Base-by-base conservation (phyloP, 2,329 filamentous ascomycete species). In the Plectosphaerella cucumerina region DNA sequence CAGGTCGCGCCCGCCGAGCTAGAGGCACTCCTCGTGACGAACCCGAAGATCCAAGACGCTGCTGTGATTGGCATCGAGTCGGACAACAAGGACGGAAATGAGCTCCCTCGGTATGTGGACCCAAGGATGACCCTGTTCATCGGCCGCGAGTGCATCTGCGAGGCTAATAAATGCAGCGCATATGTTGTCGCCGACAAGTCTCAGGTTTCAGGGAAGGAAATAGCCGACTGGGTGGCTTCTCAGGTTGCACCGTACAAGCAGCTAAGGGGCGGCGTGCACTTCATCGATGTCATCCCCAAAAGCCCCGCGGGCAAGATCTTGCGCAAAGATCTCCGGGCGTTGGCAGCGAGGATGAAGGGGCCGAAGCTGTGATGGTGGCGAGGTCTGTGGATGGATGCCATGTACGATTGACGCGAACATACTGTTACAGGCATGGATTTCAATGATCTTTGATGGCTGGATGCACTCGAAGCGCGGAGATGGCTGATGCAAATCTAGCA, bases 261-360 rank as follows among this genome's bases (percentile, higher is more conserved):
- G 63, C 73, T 90, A 54, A 83, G 81, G 5, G 87, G 87, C 0
- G 87, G 87, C 1, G 78, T 91, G n/a, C 69, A 76, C 11, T 89
- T 90, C 61, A 72, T 87, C 4, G 78, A 86, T 33, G 71, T 71
- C 12, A 84, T 91, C 31, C 86, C 87, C n/a, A 90, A 88, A 71
- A 89, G 87, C 53, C 78, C 82, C 3, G 75, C 72, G 42, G 75
- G 75, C 1, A 77, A 77, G 65, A 74, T 77, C 35, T 56, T 77
- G 48, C 64, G 75, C 18, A 66, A 70, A 47, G 71, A 75, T 31
- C 31, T 56, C 12, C 50, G 53, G 64, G 71, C 12, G 57, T 68
- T 41, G 68, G 70, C 57, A 58, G 58, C 59, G 62, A 60, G n/a
- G 60, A 67, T 62, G 55, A 18, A 18, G 39, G 39, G n/a, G n/a